phyloP scores from a whole-genome alignment of 805 yeast species.

The Cyberlindnera veronae region DNA sequence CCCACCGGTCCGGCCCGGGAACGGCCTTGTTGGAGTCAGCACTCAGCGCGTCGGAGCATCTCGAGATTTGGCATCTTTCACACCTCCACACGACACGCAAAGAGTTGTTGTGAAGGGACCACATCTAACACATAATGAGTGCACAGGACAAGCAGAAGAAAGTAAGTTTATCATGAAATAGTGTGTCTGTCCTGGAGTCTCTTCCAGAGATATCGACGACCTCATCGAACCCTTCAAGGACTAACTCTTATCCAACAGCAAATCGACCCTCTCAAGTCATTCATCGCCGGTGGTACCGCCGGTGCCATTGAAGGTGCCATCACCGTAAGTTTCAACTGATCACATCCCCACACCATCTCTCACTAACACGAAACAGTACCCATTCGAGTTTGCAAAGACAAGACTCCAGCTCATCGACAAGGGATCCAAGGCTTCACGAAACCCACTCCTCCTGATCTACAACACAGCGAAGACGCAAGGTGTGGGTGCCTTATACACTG shows the following conservation, averaged over 20 bases:
- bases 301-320: constrained; percentile 93
- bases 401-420: constrained; percentile 79
- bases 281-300: constrained; percentile 93
- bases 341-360: constrained; percentile 15
- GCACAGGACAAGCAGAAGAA: constrained; percentile 8
- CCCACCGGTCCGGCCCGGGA: too few relatives aligned
- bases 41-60: too few relatives aligned
- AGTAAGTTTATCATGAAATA: constrained; percentile 4
- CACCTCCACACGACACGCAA: not conserved
- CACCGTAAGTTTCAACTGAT: constrained; percentile 36
- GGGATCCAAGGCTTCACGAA: constrained; percentile 61
- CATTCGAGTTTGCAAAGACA: constrained; percentile 96
- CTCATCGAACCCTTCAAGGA: not conserved
- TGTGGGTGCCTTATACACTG: constrained; percentile 74
- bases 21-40: not conserved
- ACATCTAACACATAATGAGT: constrained; percentile 2
- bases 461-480: constrained; percentile 79
- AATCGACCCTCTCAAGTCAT: constrained; percentile 74
- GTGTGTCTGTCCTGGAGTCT: too few relatives aligned
- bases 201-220: too few relatives aligned
- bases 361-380: constrained; percentile 44
- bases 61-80: too few relatives aligned
- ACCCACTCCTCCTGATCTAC: constrained; percentile 79
- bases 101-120: not conserved
- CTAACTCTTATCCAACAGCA: constrained; percentile 19